Conservation (phyloP, 495 filamentous ascomycete genomes). For the Penicillium tannophilum region DNA sequence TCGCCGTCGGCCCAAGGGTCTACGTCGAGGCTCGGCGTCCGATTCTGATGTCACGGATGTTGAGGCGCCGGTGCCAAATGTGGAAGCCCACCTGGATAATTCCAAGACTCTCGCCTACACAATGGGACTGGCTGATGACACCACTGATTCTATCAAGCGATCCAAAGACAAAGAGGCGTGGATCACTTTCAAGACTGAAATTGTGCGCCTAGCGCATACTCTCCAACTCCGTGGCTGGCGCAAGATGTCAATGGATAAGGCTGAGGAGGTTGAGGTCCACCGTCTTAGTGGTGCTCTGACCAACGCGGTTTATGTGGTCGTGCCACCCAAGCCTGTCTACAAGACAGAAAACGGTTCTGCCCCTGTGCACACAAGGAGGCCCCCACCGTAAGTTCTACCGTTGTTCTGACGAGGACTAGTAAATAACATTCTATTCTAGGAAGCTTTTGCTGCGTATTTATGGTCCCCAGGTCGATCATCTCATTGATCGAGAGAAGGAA, state of each 20-base stretch:
- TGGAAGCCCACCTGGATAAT: slow-evolving; percentile 83
- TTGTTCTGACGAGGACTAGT: neutral
- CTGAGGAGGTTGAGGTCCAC: slow-evolving; percentile 73
- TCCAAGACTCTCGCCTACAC: slow-evolving; percentile 81
- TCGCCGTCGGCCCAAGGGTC: slow-evolving; percentile 38
- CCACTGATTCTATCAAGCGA: slow-evolving; percentile 35
- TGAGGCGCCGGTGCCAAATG: slow-evolving; percentile 71
- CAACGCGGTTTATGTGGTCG: slow-evolving; percentile 94
- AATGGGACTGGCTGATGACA: slow-evolving; percentile 53
- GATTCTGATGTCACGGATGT: slow-evolving; percentile 80
- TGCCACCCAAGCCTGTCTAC: slow-evolving; percentile 62
- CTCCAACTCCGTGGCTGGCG: slow-evolving; percentile 89
- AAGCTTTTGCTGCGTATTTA: slow-evolving; percentile 93
- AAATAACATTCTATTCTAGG: slow-evolving; percentile 34
- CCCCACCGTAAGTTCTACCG: slow-evolving; percentile 51
- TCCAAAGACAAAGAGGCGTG: slow-evolving; percentile 74
- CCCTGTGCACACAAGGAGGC: slow-evolving; percentile 46
- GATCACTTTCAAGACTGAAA: slow-evolving; percentile 84
- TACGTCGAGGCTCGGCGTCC: slow-evolving; percentile 56
- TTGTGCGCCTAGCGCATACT: slow-evolving; percentile 86
- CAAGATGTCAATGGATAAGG: slow-evolving; percentile 70
- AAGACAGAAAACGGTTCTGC: slow-evolving; percentile 40
- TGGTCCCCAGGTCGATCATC: slow-evolving; percentile 90
- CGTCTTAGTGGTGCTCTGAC: slow-evolving; percentile 92
- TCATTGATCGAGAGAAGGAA: slow-evolving; percentile 93